A percentile compares a stretch with the other conserved stretches of the same genome.
These are phyloP conservation scores for Nigrospora osmanthi DNA, from an alignment of 2,329 filamentous ascomycete genomes.

Conservation along the genomic window DNA sequence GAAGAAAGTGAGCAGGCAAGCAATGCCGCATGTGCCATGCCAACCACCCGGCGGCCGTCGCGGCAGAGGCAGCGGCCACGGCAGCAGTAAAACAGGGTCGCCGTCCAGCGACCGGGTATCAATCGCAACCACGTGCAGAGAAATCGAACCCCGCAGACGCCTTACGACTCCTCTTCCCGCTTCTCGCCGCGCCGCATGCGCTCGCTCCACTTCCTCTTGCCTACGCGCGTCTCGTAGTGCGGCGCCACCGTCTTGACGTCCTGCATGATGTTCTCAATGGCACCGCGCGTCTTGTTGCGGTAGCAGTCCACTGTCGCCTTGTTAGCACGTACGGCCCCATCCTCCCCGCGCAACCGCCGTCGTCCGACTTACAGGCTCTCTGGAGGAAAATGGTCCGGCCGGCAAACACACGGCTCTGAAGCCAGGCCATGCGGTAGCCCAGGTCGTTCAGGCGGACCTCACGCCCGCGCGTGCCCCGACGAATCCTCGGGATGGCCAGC, in stretches of 20 bases:
- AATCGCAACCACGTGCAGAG: neutral
- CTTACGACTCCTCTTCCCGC: conserved; percentile 19
- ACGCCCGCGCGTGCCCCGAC: conserved; percentile 61
- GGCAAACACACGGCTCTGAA: conserved; percentile 86
- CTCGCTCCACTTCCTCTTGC: conserved; percentile 70
- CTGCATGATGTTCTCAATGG: conserved; percentile 71
- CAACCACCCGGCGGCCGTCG: no score
- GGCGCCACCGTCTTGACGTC: conserved; percentile 67
- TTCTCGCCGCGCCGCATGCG: conserved; percentile 34
- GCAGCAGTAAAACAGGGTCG: neutral
- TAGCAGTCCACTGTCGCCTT: conserved; percentile 63
- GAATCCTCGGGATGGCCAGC: conserved; percentile 68
- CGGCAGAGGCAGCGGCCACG: no score
- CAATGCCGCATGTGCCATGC: no score
- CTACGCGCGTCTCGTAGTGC: conserved; percentile 82
- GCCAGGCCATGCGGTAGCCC: conserved; percentile 93
- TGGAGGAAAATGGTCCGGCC: conserved; percentile 82
- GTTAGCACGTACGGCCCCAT: neutral
- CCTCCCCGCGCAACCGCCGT: neutral
- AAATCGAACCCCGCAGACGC: neutral
- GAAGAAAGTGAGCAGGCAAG: no score
- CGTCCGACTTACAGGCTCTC: conserved; percentile 66
- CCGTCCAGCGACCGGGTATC: neutral
- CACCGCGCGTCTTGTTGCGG: conserved; percentile 69
- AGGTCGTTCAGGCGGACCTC: conserved; percentile 91